These are phyloP conservation scores for Fonsecaea nubica DNA, from an alignment of 2,329 filamentous ascomycete genomes.

Conservation along the genomic window DNA sequence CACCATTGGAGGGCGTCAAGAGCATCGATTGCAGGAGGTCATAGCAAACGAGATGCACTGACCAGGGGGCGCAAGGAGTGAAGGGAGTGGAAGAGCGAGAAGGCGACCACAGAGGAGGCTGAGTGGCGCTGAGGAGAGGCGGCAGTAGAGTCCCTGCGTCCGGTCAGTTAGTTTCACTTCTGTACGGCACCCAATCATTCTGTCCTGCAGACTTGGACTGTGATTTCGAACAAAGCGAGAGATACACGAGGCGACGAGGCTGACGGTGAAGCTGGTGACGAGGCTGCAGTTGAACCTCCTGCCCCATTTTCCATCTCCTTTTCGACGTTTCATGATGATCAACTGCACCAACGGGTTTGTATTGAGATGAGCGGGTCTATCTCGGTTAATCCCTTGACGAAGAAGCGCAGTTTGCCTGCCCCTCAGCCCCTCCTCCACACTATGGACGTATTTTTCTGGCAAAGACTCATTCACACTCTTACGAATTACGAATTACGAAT, in stretches of 20 bases:
- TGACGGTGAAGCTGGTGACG: not conserved
- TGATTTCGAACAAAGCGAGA: not conserved
- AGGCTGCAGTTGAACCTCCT: no score
- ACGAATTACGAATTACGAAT: not conserved
- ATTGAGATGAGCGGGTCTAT: not conserved
- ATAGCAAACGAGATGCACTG: not conserved
- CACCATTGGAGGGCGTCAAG: not conserved
- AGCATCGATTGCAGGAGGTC: not conserved
- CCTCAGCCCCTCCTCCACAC: not conserved
- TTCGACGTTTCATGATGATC: no score
- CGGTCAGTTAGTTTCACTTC: not conserved
- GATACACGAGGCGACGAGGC: not conserved
- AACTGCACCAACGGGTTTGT: no score
- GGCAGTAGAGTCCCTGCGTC: not conserved
- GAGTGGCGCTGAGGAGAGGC: not conserved
- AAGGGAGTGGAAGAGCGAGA: not conserved
- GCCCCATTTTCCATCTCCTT: not conserved
- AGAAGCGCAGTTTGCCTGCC: not conserved
- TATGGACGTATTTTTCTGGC: not conserved
- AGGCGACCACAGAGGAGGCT: not conserved
- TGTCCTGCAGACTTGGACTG: not conserved
- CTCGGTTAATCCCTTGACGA: not conserved
- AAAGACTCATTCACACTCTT: not conserved
- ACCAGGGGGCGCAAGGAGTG: not conserved
- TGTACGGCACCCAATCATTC: no score